A percentile compares a stretch with the other conserved stretches of the same genome.
Evolutionary conservation across 2,329 filamentous ascomycete species (phyloP).

Genomic region (Aspergillus transmontanensis): DNA sequence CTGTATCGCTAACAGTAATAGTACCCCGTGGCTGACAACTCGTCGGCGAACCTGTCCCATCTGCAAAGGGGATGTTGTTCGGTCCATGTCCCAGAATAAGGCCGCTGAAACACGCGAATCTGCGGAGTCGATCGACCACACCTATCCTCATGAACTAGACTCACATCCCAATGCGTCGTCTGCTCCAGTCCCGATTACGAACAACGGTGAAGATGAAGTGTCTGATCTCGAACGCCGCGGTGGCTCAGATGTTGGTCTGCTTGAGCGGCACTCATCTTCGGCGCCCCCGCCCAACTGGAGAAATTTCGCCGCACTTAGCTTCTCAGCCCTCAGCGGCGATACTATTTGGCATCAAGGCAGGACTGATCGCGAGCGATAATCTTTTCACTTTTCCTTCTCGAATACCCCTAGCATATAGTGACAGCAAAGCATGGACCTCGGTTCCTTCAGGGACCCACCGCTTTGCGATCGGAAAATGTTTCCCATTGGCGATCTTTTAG

Average conservation of each 20-base stretch:
- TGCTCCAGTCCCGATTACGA: constrained; percentile 52
- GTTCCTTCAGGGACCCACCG: constrained; percentile 14
- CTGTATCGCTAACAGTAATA: constrained; percentile 42
- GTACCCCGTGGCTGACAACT: constrained; percentile 95
- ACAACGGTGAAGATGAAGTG: constrained; percentile 35
- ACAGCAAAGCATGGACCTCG: constrained; percentile 2
- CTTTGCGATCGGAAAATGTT: constrained; percentile 23
- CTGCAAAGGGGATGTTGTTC: constrained; percentile 94
- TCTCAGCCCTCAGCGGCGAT: constrained; percentile 50
- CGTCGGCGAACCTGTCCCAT: constrained; percentile 96
- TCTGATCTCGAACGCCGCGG: constrained; percentile 48
- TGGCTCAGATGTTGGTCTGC: constrained; percentile 34
- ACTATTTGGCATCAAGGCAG: constrained; percentile 47
- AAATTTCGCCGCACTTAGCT: constrained; percentile 46
- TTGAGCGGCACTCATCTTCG: constrained; percentile 35
- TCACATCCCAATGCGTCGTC: constrained; percentile 52
- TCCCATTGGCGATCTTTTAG: constrained; percentile 37
- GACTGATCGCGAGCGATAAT: constrained; percentile 42
- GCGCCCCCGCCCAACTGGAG: constrained; percentile 45
- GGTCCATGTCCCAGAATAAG: constrained; percentile 55
- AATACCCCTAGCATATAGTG: constrained; percentile 1
- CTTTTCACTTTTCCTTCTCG: constrained; percentile 13
- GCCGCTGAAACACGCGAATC: constrained; percentile 26
- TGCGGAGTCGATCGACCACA: constrained; percentile 43
- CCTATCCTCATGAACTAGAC: constrained; percentile 48